Conservation (phyloP, 2,329 filamentous ascomycete species). For the Aspergillus intermedius region DNA sequence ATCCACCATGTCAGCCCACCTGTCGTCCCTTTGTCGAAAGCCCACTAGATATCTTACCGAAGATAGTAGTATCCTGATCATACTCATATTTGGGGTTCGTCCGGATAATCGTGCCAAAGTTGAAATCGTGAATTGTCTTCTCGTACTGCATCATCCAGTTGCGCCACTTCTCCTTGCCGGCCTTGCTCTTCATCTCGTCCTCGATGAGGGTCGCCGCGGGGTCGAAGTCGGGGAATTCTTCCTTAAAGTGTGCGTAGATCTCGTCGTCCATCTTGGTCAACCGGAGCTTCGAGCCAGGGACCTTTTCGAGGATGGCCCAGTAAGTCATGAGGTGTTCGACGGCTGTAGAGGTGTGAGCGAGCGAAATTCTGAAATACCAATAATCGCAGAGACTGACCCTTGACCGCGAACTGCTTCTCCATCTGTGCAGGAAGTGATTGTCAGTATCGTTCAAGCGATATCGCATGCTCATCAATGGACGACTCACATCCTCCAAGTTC, state of each 20-base stretch:
- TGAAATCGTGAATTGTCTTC: constrained; percentile 93
- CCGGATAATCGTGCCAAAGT: constrained; percentile 92
- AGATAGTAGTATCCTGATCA: constrained; percentile 81
- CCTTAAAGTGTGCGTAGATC: constrained; percentile 81
- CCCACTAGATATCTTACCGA: constrained; percentile 52
- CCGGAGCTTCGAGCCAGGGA: constrained; percentile 79
- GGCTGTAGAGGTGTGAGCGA: constrained; percentile 38
- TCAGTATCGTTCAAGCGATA: constrained; percentile 3
- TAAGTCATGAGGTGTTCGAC: constrained; percentile 97
- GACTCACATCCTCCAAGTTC: constrained; percentile 62
- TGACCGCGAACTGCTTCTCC: constrained; percentile 98
- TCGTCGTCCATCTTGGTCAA: constrained; percentile 94
- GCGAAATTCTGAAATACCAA: neutral
- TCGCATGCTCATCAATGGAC: neutral
- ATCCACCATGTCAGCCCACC: constrained; percentile 7
- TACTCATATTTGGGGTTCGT: constrained; percentile 75
- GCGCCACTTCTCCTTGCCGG: constrained; percentile 89
- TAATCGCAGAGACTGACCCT: constrained; percentile 50
- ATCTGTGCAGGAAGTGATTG: constrained; percentile 54
- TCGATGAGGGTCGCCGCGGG: constrained; percentile 74
- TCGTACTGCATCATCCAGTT: constrained; percentile 92
- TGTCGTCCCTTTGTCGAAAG: neutral
- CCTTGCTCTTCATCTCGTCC: constrained; percentile 95
- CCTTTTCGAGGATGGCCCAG: constrained; percentile 88
- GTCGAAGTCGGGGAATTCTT: constrained; percentile 89